Evolutionary conservation across 2,329 filamentous ascomycete genomes (phyloP).

Genomic region (Alternaria solani): DNA sequence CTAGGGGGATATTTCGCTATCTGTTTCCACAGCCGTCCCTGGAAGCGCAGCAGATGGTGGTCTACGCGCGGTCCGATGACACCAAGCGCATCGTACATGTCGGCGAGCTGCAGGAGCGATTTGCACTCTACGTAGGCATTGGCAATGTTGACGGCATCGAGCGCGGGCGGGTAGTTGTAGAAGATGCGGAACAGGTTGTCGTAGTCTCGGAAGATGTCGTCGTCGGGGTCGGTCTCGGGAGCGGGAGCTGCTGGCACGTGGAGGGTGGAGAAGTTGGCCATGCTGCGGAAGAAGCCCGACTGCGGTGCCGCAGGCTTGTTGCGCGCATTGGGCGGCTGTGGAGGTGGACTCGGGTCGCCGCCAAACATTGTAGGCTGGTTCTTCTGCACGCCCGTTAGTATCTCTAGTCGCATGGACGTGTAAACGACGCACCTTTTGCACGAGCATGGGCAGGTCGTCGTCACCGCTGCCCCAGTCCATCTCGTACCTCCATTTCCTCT

Average conservation of each 20-base stretch:
- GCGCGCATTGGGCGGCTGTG: conserved; percentile 62
- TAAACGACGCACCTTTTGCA: conserved; percentile 71
- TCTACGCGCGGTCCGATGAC: conserved; percentile 91
- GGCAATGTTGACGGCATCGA: conserved; percentile 88
- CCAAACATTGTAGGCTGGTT: conserved; percentile 65
- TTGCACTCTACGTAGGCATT: conserved; percentile 95
- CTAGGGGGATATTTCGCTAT: conserved; percentile 95
- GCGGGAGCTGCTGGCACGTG: conserved; percentile 49
- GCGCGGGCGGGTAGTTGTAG: conserved; percentile 86
- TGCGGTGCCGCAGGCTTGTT: conserved; percentile 71
- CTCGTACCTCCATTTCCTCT: conserved; percentile 84
- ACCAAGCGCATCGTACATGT: conserved; percentile 89
- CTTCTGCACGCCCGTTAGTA: conserved; percentile 27
- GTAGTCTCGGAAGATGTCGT: conserved; percentile 87
- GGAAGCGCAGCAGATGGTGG: conserved; percentile 92
- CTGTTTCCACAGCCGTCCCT: conserved; percentile 90
- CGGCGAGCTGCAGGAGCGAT: conserved; percentile 84
- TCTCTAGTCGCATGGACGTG: background rate
- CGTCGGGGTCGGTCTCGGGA: conserved; percentile 65
- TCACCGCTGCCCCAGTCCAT: conserved; percentile 75
- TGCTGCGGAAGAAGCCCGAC: conserved; percentile 82
- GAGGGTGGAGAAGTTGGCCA: conserved; percentile 76
- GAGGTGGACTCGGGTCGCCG: conserved; percentile 50
- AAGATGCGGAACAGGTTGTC: conserved; percentile 95
- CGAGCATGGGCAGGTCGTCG: conserved; percentile 83